Evolutionary conservation across 1,139 yeast genomes (phyloP).

Genomic region (Blastobotrys malaysiensis): DNA sequence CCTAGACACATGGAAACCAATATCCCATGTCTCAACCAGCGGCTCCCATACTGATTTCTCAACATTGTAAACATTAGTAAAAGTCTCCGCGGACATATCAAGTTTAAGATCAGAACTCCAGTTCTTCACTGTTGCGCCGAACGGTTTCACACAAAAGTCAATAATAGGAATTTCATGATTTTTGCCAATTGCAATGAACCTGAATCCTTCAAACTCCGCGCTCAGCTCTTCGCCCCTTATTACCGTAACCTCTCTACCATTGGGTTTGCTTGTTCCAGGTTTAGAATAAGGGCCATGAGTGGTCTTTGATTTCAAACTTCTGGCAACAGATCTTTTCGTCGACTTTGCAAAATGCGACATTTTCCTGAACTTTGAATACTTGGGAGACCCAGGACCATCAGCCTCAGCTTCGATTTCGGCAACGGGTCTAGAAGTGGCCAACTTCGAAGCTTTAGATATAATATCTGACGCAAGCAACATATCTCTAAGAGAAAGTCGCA

Average conservation of each 20-base stretch:
- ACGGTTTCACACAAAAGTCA: conserved; percentile 74
- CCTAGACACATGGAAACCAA: conserved; percentile 65
- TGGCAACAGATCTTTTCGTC: background rate
- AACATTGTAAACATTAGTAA: conserved; percentile 79
- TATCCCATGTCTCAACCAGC: conserved; percentile 79
- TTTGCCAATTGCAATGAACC: conserved; percentile 87
- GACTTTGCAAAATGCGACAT: conserved; percentile 1
- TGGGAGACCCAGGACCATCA: conserved; percentile 10
- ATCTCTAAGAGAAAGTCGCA: conserved; percentile 83
- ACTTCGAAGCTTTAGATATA: conserved; percentile 62
- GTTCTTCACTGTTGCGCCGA: conserved; percentile 64
- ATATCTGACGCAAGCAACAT: conserved; percentile 73
- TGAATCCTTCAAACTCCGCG: conserved; percentile 71
- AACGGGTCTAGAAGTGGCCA: conserved; percentile 30
- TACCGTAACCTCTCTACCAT: conserved; percentile 1
- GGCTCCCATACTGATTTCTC: conserved; percentile 97
- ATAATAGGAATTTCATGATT: conserved; percentile 89
- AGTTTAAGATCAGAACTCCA: conserved; percentile 82
- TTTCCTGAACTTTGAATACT: conserved; percentile 21
- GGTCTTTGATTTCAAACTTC: conserved; percentile 2
- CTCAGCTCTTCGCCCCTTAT: conserved; percentile 67
- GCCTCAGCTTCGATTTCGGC: conserved; percentile 13
- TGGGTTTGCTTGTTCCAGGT: conserved; percentile 1
- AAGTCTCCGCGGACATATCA: conserved; percentile 62
- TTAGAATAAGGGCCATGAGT: conserved; percentile 7